phyloP scores from a whole-genome alignment of 257 asterid species.

The Nicotiana benthamiana region DNA sequence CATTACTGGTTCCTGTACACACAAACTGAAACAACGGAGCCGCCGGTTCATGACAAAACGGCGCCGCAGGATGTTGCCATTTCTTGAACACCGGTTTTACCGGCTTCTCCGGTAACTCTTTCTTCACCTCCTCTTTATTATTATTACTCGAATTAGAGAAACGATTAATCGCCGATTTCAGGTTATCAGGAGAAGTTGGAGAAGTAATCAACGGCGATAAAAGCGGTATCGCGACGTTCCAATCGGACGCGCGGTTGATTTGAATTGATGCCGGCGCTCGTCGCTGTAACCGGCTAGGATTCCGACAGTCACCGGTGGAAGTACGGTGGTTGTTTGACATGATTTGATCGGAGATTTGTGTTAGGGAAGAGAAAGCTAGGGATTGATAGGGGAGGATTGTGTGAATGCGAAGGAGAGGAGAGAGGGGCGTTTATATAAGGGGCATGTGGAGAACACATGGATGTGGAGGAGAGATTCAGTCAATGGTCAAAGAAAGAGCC shows the following conservation, averaged over 20 bases:
- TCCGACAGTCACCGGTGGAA: background rate
- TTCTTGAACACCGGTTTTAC: conserved; percentile 24
- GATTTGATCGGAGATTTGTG: background rate
- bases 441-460: conserved; percentile 7
- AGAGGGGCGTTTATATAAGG: background rate
- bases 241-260: conserved; percentile 6
- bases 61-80: conserved; percentile 76
- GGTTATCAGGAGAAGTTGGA: conserved; percentile 1
- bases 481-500: conserved; percentile 11
- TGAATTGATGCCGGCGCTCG: conserved; percentile 18
- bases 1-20: conserved; percentile 34
- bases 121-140: conserved; percentile 9
- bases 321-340: conserved; percentile 1
- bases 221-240: conserved; percentile 22
- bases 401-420: background rate
- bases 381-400: background rate
- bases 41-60: conserved; percentile 46
- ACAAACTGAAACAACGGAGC: conserved; percentile 42
- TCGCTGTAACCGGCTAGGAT: conserved; percentile 10
- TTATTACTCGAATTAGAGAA: background rate
- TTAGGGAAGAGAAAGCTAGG: background rate
- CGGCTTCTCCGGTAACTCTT: conserved; percentile 16
- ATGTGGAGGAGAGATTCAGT: background rate
- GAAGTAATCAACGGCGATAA: conserved; percentile 19
- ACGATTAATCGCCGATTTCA: background rate